These are phyloP conservation scores for Verticillium nubilum DNA, from an alignment of 2,329 filamentous ascomycete genomes.

Conservation along the genomic window DNA sequence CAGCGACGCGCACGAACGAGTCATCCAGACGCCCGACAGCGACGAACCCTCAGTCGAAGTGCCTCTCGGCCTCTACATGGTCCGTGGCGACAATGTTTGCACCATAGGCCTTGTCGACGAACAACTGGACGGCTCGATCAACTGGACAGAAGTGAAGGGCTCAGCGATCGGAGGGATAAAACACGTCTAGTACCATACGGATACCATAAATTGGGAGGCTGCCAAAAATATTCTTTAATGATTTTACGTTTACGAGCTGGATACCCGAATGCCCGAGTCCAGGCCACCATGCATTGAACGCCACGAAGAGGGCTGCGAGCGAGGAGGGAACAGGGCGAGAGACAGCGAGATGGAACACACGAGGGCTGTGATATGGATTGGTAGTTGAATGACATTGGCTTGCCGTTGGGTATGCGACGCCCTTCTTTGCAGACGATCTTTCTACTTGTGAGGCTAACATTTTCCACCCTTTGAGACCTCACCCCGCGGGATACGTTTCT, in stretches of 20 bases:
- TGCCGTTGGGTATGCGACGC: conserved; percentile 11
- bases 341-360: background rate
- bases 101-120: conserved; percentile 88
- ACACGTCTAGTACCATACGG: conserved; percentile 43
- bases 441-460: background rate
- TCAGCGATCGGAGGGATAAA: conserved; percentile 80
- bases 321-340: background rate
- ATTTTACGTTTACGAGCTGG: background rate
- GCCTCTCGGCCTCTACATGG: conserved; percentile 81
- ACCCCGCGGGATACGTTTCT: conserved; percentile 5
- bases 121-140: conserved; percentile 79
- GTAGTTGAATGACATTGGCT: conserved; percentile 15
- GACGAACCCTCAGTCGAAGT: conserved; percentile 75
- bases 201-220: background rate
- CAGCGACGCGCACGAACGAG: conserved; percentile 75
- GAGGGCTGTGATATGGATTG: conserved; percentile 2
- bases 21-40: conserved; percentile 83
- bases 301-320: background rate
- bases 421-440: conserved; percentile 4
- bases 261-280: background rate
- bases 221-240: background rate
- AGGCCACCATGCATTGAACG: background rate
- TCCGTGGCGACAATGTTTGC: conserved; percentile 91
- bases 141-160: conserved; percentile 88
- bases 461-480: conserved; percentile 2